A percentile compares a stretch with the other conserved stretches of the same genome.
phyloP scores from a whole-genome alignment of 306 rosid genomes.

The Fagus sylvatica region DNA sequence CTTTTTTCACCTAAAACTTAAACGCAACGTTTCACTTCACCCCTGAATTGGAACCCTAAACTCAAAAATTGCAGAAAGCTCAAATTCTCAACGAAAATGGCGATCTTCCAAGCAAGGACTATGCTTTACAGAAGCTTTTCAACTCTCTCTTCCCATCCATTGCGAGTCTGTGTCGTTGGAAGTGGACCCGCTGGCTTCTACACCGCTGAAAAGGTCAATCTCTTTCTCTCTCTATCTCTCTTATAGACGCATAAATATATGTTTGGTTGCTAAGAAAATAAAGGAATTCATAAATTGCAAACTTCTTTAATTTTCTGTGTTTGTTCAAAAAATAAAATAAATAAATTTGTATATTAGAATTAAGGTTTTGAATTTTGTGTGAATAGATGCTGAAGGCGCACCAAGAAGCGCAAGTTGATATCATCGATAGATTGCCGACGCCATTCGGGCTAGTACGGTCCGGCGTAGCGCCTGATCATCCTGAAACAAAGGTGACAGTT shows the following conservation, averaged over 20 bases:
- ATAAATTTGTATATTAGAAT: too few species aligned
- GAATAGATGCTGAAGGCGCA: slow-evolving; percentile 72
- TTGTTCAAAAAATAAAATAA: background rate
- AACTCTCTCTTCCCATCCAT: slow-evolving; percentile 41
- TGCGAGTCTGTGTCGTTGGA: slow-evolving; percentile 83
- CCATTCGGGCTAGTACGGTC: slow-evolving; percentile 91
- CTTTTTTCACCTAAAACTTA: too few species aligned
- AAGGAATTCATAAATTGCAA: background rate
- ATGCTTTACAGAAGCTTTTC: slow-evolving; percentile 59
- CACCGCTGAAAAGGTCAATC: slow-evolving; percentile 76
- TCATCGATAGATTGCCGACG: slow-evolving; percentile 81
- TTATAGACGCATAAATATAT: background rate
- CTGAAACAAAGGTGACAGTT: slow-evolving; percentile 79
- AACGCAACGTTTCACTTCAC: too few species aligned
- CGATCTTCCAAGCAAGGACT: slow-evolving; percentile 34
- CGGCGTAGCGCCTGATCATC: slow-evolving; percentile 98
- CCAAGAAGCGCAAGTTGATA: slow-evolving; percentile 68
- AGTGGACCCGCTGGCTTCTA: slow-evolving; percentile 96
- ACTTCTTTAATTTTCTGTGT: background rate
- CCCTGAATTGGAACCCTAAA: background rate
- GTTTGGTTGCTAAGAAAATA: slow-evolving; percentile 4
- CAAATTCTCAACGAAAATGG: slow-evolving; percentile 28
- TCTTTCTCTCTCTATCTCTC: background rate
- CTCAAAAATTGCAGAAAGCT: background rate
- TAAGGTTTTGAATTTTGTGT: background rate